These are phyloP conservation scores for Metarhizium robertsii DNA, from an alignment of 2,329 filamentous ascomycete genomes.

Conservation along the genomic window DNA sequence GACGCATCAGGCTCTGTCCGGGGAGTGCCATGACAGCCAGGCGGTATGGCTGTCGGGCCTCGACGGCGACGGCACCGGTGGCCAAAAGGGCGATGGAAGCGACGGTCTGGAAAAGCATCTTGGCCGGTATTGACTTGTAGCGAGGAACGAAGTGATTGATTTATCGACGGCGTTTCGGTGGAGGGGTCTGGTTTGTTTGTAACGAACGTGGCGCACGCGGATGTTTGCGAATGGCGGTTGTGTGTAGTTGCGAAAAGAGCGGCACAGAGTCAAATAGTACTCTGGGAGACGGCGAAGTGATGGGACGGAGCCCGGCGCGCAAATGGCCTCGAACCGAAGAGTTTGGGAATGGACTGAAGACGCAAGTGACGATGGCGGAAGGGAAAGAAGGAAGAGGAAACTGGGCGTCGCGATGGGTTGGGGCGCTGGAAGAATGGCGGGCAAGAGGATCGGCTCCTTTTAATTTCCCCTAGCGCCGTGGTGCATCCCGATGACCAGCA, in stretches of 20 bases:
- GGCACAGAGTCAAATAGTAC: constrained; percentile 14
- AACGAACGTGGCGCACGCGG: background rate
- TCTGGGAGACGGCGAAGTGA: constrained; percentile 11
- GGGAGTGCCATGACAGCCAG: constrained; percentile 26
- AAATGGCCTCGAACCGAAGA: constrained; percentile 1
- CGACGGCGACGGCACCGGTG: constrained; percentile 20
- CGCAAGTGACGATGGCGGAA: background rate
- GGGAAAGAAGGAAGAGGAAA: background rate
- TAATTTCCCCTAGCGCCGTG: constrained; percentile 4
- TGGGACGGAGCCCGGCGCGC: constrained; percentile 1
- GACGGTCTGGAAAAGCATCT: constrained; percentile 27
- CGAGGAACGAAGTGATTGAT: constrained; percentile 4
- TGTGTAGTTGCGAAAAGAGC: constrained; percentile 1
- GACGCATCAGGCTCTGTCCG: constrained; percentile 32
- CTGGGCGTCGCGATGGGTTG: background rate
- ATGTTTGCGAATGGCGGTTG: background rate
- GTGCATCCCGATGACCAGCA: background rate
- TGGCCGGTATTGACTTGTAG: constrained; percentile 8
- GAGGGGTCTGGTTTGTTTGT: background rate
- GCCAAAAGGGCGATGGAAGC: constrained; percentile 22
- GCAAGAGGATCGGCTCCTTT: background rate
- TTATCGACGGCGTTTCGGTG: background rate
- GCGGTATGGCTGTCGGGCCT: constrained; percentile 24
- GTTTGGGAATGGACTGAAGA: background rate
- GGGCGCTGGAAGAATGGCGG: background rate